Conservation (phyloP, 331 rosid species). For the Malus hybrid region DNA sequence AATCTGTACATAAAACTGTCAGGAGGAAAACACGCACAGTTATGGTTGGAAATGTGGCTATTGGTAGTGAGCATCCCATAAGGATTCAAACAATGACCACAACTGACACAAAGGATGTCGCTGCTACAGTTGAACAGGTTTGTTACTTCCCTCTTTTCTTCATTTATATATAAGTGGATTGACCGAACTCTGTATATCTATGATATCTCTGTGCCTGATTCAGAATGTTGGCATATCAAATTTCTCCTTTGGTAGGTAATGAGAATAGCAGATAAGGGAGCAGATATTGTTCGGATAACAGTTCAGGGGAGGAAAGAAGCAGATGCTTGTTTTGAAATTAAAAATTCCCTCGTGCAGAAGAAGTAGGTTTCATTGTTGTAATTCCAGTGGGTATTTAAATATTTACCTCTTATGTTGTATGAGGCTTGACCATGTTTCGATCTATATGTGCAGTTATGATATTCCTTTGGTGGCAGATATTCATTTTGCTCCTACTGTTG, state of each 20-base stretch:
- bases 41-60: slow-evolving; percentile 79
- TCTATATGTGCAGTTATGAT: slow-evolving; percentile 66
- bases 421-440: slow-evolving; percentile 14
- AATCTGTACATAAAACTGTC: slow-evolving; percentile 68
- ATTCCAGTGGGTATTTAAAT: not conserved
- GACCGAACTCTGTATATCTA: not conserved
- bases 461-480: slow-evolving; percentile 97
- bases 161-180: not conserved
- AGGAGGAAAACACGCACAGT: slow-evolving; percentile 92
- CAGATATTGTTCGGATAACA: slow-evolving; percentile 86
- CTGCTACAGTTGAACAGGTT: slow-evolving; percentile 95
- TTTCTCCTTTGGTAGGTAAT: slow-evolving; percentile 50
- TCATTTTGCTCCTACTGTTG: slow-evolving; percentile 96
- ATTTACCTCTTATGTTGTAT: not conserved
- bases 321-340: slow-evolving; percentile 94
- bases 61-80: slow-evolving; percentile 94
- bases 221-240: not conserved
- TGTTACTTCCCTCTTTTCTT: slow-evolving; percentile 11
- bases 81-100: slow-evolving; percentile 99
- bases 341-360: slow-evolving; percentile 88
- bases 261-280: slow-evolving; percentile 91
- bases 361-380: slow-evolving; percentile 48
- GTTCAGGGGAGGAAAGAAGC: slow-evolving; percentile 99
- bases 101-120: slow-evolving; percentile 83
- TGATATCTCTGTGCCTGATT: not conserved